phyloP scores from a whole-genome alignment of 371 early-diverging fungal species.

The Syncephalis plumigaleata region DNA sequence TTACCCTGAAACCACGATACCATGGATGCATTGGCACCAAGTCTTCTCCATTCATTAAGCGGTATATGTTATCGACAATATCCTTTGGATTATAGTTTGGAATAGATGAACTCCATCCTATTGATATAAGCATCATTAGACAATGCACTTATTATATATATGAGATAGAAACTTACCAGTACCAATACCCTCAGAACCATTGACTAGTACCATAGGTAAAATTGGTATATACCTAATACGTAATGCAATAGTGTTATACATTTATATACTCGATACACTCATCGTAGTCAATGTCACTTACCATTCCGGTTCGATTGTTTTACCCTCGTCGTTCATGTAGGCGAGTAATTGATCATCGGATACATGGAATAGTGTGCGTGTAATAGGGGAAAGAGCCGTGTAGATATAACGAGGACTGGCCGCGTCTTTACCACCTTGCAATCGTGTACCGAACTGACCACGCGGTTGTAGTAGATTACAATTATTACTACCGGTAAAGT shows the following conservation, averaged over 20 bases:
- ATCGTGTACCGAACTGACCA: slow-evolving; percentile 97
- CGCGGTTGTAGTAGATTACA: slow-evolving; percentile 81
- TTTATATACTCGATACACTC: too few species aligned
- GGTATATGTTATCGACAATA: slow-evolving; percentile 76
- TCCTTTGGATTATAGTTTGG: slow-evolving; percentile 90
- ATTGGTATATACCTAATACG: slow-evolving; percentile 75
- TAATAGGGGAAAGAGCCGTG: slow-evolving; percentile 64
- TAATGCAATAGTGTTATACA: neutral
- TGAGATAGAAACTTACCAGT: too few species aligned
- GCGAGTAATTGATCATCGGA: slow-evolving; percentile 82
- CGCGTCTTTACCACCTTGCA: slow-evolving; percentile 96
- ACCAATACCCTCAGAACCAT: slow-evolving; percentile 98
- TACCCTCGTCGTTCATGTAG: slow-evolving; percentile 90
- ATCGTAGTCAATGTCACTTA: too few species aligned
- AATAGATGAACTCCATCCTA: slow-evolving; percentile 60
- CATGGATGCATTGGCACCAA: slow-evolving; percentile 79
- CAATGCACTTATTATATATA: too few species aligned
- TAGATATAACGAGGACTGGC: slow-evolving; percentile 97
- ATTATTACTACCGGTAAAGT: slow-evolving; percentile 98
- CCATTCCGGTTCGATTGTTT: slow-evolving; percentile 93
- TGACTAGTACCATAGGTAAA: slow-evolving; percentile 93
- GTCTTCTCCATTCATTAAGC: slow-evolving; percentile 65
- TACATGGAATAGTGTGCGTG: slow-evolving; percentile 72
- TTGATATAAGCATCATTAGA: too few species aligned
- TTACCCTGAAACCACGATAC: slow-evolving; percentile 86